Evolutionary conservation across 179 eudicot species (phyloP).

Genomic region (Nepenthes alata): DNA sequence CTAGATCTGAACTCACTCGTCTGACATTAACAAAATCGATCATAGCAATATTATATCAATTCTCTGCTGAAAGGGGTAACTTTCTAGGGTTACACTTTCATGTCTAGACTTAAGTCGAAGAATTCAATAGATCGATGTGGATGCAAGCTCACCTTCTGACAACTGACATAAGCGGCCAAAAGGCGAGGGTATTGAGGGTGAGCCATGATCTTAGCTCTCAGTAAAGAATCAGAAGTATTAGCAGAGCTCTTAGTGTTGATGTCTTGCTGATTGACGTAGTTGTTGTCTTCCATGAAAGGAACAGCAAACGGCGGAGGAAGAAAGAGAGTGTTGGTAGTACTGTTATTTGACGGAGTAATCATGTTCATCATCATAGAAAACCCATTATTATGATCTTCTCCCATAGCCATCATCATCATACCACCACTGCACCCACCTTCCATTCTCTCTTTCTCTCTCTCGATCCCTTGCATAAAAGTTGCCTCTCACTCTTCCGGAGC

Average conservation of each 20-base stretch:
- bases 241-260: background rate
- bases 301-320: background rate
- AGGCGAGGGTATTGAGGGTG: conserved; percentile 91
- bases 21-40: too few species aligned
- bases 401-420: background rate
- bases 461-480: too few species aligned
- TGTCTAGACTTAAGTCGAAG: too few species aligned
- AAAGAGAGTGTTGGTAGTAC: background rate
- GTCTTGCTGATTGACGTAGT: background rate
- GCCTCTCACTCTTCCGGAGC: too few species aligned
- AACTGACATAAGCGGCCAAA: conserved; percentile 69
- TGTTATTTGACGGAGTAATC: background rate
- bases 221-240: conserved; percentile 2
- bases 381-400: background rate
- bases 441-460: background rate
- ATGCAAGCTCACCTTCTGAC: conserved; percentile 53
- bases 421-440: background rate
- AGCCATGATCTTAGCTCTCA: conserved; percentile 83
- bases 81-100: background rate
- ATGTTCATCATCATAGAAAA: background rate
- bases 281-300: background rate
- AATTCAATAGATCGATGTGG: background rate
- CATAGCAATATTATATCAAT: too few species aligned
- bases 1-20: too few species aligned
- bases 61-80: too few species aligned